Evolutionary conservation across 139 green algal species (phyloP).

Genomic region (Chlamydomonas urium): DNA sequence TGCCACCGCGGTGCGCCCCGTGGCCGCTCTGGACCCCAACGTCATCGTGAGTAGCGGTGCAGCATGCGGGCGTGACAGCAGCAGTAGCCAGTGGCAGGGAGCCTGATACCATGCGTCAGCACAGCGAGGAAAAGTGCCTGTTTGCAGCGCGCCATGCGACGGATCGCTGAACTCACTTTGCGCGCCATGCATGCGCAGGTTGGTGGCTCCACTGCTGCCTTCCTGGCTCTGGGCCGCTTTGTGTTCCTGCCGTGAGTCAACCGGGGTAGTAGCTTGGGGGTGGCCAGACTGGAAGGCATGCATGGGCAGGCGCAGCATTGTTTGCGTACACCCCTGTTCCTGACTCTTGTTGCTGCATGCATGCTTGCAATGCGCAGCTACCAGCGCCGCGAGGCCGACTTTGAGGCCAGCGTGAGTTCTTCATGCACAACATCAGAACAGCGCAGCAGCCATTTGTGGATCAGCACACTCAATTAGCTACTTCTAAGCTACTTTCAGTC

Average conservation of each 20-base stretch:
- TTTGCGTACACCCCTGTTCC: background rate
- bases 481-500: background rate
- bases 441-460: background rate
- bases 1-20: background rate
- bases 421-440: background rate
- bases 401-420: constrained; percentile 19
- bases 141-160: background rate
- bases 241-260: constrained; percentile 22
- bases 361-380: background rate
- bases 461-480: background rate
- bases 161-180: background rate
- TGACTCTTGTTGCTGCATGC: background rate
- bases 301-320: background rate
- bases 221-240: constrained; percentile 32
- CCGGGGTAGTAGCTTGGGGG: background rate
- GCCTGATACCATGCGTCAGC: background rate
- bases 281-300: background rate
- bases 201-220: constrained; percentile 15
- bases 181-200: background rate
- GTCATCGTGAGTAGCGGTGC: constrained; percentile 9
- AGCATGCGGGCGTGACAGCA: background rate
- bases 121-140: background rate
- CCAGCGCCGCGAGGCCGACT: constrained; percentile 33
- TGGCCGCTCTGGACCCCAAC: constrained; percentile 1
- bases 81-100: background rate